Conservation (phyloP, 139 green algal species). For the Asterochloris erici region DNA sequence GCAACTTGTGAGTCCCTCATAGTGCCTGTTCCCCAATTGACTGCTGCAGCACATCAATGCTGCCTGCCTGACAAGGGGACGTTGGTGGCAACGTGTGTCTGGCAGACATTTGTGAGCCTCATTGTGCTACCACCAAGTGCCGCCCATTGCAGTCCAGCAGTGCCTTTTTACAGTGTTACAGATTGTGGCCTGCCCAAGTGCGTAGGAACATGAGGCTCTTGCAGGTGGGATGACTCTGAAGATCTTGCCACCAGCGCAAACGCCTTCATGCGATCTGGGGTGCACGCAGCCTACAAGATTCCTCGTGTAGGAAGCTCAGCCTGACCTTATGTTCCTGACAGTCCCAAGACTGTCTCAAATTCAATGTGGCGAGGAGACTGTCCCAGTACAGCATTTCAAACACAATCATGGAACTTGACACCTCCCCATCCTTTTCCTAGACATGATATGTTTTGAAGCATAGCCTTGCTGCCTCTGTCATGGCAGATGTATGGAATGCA, state of each 20-base stretch:
- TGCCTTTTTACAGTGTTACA: neutral
- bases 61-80: neutral
- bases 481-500: too few species aligned
- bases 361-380: too few species aligned
- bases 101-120: too few species aligned
- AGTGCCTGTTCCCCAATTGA: neutral
- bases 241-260: constrained; percentile 27
- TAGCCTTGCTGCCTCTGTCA: too few species aligned
- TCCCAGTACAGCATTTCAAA: too few species aligned
- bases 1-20: constrained; percentile 31
- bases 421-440: too few species aligned
- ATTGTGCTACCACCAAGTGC: too few species aligned
- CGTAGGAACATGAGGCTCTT: neutral
- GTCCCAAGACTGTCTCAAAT: too few species aligned
- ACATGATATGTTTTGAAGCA: too few species aligned
- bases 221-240: constrained; percentile 36
- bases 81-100: neutral
- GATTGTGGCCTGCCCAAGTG: neutral
- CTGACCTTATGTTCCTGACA: too few species aligned
- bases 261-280: constrained; percentile 25
- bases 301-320: neutral
- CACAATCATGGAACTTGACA: too few species aligned
- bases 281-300: constrained; percentile 14
- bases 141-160: neutral
- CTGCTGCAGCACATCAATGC: neutral